Conservation (phyloP, 2,329 filamentous ascomycete species). For the Colletotrichum neosansevieriae region DNA sequence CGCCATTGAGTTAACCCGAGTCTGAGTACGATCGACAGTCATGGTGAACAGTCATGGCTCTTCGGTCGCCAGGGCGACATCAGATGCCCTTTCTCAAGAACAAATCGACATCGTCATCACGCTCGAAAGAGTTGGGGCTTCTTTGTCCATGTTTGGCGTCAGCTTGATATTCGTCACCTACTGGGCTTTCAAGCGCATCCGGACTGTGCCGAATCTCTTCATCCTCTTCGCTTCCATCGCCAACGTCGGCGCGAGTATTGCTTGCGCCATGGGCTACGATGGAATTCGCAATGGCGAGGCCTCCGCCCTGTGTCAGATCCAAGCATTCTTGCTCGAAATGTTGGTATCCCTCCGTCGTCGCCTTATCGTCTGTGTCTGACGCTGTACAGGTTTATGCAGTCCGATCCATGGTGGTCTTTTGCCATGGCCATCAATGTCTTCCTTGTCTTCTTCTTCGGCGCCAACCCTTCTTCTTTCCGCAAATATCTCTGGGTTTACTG, state of each 20-base stretch:
- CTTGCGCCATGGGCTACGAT: slow-evolving; percentile 77
- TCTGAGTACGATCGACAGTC: neutral
- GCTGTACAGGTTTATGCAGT: slow-evolving; percentile 77
- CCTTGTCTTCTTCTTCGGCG: slow-evolving; percentile 73
- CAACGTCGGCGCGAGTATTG: slow-evolving; percentile 70
- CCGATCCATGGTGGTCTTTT: slow-evolving; percentile 81
- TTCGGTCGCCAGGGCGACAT: slow-evolving; percentile 13
- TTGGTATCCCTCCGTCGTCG: slow-evolving; percentile 57
- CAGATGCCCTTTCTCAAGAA: slow-evolving; percentile 45
- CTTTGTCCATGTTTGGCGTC: slow-evolving; percentile 64
- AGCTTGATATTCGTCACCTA: slow-evolving; percentile 66
- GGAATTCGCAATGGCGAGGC: slow-evolving; percentile 67
- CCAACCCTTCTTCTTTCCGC: slow-evolving; percentile 75
- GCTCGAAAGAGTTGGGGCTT: slow-evolving; percentile 56
- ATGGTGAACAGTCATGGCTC: slow-evolving; percentile 2
- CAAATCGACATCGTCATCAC: slow-evolving; percentile 41
- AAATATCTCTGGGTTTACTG: slow-evolving; percentile 79
- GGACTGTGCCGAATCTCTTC: slow-evolving; percentile 72
- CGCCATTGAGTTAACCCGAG: neutral
- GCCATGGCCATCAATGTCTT: slow-evolving; percentile 88
- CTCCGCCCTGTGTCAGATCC: slow-evolving; percentile 71
- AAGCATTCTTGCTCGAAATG: slow-evolving; percentile 75
- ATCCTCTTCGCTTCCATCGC: slow-evolving; percentile 72
- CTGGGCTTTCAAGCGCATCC: slow-evolving; percentile 61
- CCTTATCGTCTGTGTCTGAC: slow-evolving; percentile 10